Conservation (phyloP, 148 eudicot species). For the Limonium bicolor region DNA sequence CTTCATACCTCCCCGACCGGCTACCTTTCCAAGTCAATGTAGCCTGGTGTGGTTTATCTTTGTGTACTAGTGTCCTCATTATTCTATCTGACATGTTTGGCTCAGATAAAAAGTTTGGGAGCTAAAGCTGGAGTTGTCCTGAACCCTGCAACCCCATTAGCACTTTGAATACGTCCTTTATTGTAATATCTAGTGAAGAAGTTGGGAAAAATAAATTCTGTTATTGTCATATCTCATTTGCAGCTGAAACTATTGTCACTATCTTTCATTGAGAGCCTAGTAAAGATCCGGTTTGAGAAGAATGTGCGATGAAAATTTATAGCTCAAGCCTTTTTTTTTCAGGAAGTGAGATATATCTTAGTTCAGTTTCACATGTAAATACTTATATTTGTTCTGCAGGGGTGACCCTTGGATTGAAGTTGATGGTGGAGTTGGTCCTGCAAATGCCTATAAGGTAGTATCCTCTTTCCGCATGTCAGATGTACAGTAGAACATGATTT, state of each 20-base stretch:
- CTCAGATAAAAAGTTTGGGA: slow-evolving; percentile 74
- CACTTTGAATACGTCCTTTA: slow-evolving; percentile 88
- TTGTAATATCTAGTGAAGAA: no score
- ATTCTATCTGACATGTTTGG: not conserved
- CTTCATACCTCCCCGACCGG: no score
- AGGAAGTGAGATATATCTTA: slow-evolving; percentile 1
- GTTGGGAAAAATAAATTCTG: no score
- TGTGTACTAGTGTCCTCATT: no score
- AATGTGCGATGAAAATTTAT: slow-evolving; percentile 60
- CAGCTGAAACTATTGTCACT: no score
- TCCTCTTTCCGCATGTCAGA: not conserved
- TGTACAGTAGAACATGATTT: no score
- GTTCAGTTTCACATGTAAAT: not conserved
- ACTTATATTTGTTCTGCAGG: slow-evolving; percentile 30
- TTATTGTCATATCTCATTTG: no score
- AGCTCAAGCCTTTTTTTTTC: no score
- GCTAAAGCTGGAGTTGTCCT: slow-evolving; percentile 96
- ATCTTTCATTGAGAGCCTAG: slow-evolving; percentile 99
- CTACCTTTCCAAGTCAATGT: no score
- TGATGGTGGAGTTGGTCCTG: slow-evolving; percentile 90
- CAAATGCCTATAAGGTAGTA: slow-evolving; percentile 82
- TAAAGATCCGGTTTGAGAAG: slow-evolving; percentile 81
- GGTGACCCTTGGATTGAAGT: slow-evolving; percentile 98
- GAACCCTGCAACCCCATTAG: slow-evolving; percentile 82
- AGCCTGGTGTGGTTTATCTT: no score